Evolutionary conservation across 75 land plant species (phyloP).

Genomic region (Cupressus sempervirens): DNA sequence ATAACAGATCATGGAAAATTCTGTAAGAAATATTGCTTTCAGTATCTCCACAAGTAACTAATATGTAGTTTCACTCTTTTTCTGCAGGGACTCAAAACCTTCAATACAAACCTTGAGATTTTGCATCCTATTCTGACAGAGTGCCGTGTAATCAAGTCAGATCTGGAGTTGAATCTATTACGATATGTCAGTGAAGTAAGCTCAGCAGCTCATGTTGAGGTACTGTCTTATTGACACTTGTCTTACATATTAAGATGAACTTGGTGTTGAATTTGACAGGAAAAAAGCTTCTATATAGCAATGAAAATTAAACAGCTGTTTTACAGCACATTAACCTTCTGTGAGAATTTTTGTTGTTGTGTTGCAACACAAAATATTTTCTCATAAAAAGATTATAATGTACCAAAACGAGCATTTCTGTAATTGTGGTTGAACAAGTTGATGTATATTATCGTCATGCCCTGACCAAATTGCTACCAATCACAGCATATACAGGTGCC

Average conservation of each 20-base stretch:
- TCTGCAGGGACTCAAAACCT: constrained; percentile 70
- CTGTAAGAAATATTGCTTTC: background rate
- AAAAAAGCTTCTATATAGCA: background rate
- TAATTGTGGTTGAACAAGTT: background rate
- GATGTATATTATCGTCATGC: background rate
- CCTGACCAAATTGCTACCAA: too few species aligned
- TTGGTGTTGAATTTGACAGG: background rate
- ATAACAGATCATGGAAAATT: background rate
- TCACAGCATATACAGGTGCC: too few species aligned
- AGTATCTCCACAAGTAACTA: background rate
- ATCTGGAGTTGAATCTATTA: constrained; percentile 69
- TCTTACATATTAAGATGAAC: background rate
- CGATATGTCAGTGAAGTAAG: constrained; percentile 92
- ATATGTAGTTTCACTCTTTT: background rate
- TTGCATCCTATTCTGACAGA: constrained; percentile 93
- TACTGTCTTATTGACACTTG: constrained; percentile 12
- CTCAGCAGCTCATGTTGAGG: constrained; percentile 96
- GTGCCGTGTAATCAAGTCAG: constrained; percentile 77
- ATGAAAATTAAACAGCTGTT: background rate
- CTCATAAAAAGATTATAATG: background rate
- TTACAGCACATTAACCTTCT: background rate
- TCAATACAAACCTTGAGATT: constrained; percentile 48
- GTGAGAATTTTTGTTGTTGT: background rate
- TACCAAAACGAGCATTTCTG: background rate
- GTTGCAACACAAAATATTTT: background rate